phyloP scores from a whole-genome alignment of 345 rosid species.

The Clarkia xantiana region DNA sequence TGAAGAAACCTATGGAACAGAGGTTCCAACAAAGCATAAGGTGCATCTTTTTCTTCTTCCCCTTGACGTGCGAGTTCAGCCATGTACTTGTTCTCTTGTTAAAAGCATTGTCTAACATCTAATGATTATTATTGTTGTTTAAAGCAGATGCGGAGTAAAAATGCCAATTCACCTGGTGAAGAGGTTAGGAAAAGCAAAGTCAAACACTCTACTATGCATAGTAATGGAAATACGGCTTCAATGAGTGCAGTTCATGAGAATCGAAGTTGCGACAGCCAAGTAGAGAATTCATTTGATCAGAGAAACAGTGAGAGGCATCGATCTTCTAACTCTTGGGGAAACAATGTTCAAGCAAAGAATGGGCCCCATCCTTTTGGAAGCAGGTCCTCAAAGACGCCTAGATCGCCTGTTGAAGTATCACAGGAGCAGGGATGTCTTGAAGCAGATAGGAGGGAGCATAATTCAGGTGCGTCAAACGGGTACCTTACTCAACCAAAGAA shows the following conservation, averaged over 20 bases:
- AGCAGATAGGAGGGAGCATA: slow-evolving; percentile 25
- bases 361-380: slow-evolving; percentile 14
- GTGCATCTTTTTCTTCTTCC: slow-evolving; percentile 13
- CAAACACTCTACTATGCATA: slow-evolving; percentile 15
- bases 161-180: slow-evolving; percentile 19
- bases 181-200: slow-evolving; percentile 24
- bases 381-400: slow-evolving; percentile 20
- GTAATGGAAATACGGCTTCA: slow-evolving; percentile 18
- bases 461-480: slow-evolving; percentile 22
- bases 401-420: slow-evolving; percentile 15
- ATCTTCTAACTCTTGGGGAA: slow-evolving; percentile 10
- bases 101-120: not conserved
- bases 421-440: slow-evolving; percentile 24
- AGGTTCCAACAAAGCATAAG: slow-evolving; percentile 30
- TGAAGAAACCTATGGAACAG: slow-evolving; percentile 22
- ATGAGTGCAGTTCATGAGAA: slow-evolving; percentile 18
- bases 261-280: slow-evolving; percentile 14
- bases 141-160: slow-evolving; percentile 29
- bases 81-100: not conserved
- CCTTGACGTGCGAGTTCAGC: not conserved
- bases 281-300: slow-evolving; percentile 14
- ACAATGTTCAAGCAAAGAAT: slow-evolving; percentile 13
- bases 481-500: too few species aligned
- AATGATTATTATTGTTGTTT: slow-evolving; percentile 1
- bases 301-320: slow-evolving; percentile 16